Conservation (phyloP, 106 monocot genomes). For the Phalaenopsis equestris region DNA sequence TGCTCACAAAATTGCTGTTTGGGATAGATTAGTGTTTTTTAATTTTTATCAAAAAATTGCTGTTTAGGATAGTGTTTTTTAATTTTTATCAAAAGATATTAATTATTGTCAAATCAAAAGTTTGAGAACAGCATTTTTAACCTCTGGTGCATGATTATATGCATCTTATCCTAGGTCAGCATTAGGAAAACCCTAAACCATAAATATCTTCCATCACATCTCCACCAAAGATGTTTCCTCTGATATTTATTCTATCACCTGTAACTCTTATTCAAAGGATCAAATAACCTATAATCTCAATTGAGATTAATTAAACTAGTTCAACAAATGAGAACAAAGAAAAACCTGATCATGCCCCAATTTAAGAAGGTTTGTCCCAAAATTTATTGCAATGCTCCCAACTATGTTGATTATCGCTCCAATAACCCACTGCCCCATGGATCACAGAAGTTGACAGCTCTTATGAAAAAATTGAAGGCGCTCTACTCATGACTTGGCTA, state of each 20-base stretch:
- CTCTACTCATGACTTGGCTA: not conserved
- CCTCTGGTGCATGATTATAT: too few species aligned
- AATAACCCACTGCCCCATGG: constrained; percentile 96
- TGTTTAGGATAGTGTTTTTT: too few species aligned
- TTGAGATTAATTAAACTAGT: not conserved
- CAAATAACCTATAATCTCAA: not conserved
- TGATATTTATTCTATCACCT: not conserved
- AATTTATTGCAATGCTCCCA: constrained; percentile 96
- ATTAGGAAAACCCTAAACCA: too few species aligned
- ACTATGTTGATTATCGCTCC: constrained; percentile 88
- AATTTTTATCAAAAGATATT: too few species aligned
- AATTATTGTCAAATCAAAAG: too few species aligned
- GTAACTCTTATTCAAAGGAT: not conserved
- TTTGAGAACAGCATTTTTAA: too few species aligned
- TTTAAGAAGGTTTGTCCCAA: constrained; percentile 97
- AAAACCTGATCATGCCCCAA: constrained; percentile 96
- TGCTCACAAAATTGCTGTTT: too few species aligned
- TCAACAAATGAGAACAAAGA: not conserved
- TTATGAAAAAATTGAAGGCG: constrained; percentile 1
- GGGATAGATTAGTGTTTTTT: too few species aligned
- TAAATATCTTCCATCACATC: not conserved
- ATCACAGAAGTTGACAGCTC: constrained; percentile 17
- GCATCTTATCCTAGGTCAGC: too few species aligned
- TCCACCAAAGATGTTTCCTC: not conserved
- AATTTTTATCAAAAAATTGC: too few species aligned